These are phyloP conservation scores for Phaffia tasmanica DNA, from an alignment of 768 basidiomycete genomes.

Conservation along the genomic window DNA sequence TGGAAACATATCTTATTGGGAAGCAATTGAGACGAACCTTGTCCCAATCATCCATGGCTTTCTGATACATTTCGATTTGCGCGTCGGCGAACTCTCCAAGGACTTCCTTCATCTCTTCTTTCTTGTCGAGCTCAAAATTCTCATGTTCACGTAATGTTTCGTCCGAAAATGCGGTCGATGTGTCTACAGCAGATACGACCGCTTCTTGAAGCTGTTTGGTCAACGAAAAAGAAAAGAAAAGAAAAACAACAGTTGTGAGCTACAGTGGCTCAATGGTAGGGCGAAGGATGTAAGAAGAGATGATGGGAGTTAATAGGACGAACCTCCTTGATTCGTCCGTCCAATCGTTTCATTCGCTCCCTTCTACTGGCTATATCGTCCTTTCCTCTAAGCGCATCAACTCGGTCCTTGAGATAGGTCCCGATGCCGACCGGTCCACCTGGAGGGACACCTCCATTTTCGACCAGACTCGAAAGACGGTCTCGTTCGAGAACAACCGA, in stretches of 20 bases:
- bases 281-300: background rate
- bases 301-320: constrained; percentile 26
- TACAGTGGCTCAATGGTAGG: too few species aligned
- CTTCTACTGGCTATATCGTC: constrained; percentile 89
- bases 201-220: constrained; percentile 78
- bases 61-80: constrained; percentile 75
- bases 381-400: constrained; percentile 80
- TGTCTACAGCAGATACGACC: constrained; percentile 86
- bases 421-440: constrained; percentile 61
- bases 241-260: background rate
- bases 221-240: background rate
- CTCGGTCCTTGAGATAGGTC: constrained; percentile 80
- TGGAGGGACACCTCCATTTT: constrained; percentile 51
- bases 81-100: constrained; percentile 79
- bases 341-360: constrained; percentile 85
- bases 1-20: background rate
- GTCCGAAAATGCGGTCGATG: constrained; percentile 90
- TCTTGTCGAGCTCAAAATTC: constrained; percentile 79
- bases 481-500: constrained; percentile 90
- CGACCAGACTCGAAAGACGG: constrained; percentile 71
- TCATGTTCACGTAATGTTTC: constrained; percentile 85
- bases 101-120: constrained; percentile 95
- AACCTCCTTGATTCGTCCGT: constrained; percentile 91
- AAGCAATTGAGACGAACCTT: constrained; percentile 36
- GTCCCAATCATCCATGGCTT: constrained; percentile 98